Conservation (phyloP, 1,284 basidiomycete genomes). For the Fomitopsis pinicola region DNA sequence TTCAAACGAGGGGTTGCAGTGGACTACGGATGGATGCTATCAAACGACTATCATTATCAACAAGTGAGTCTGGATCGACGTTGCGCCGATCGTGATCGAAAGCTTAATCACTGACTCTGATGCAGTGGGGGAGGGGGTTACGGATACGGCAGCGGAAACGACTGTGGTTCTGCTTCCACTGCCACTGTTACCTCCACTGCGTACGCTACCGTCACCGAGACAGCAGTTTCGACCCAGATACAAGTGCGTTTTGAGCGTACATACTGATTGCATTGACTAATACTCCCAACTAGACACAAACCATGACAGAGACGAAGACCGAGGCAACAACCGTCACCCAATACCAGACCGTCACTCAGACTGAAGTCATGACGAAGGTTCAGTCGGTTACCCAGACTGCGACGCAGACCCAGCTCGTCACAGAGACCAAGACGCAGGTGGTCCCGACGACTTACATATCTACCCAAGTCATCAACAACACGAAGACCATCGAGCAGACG, state of each 20-base stretch:
- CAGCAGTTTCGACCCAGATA: slow-evolving; percentile 29
- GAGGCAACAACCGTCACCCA: slow-evolving; percentile 29
- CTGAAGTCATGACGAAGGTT: slow-evolving; percentile 21
- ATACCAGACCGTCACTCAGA: slow-evolving; percentile 14
- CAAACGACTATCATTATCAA: slow-evolving; percentile 60
- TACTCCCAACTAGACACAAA: neutral
- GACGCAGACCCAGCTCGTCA: slow-evolving; percentile 37
- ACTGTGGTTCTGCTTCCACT: slow-evolving; percentile 18
- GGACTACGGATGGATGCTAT: slow-evolving; percentile 54
- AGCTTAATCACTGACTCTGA: neutral
- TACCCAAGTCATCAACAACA: slow-evolving; percentile 56
- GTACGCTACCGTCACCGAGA: slow-evolving; percentile 33
- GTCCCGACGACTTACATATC: slow-evolving; percentile 65
- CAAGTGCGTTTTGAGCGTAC: slow-evolving; percentile 23
- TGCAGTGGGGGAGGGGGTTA: slow-evolving; percentile 9
- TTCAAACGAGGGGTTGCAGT: slow-evolving; percentile 9
- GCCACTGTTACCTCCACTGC: slow-evolving; percentile 30
- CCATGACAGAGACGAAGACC: slow-evolving; percentile 28
- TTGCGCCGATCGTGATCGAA: neutral
- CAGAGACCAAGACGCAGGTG: slow-evolving; percentile 44
- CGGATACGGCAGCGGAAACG: slow-evolving; percentile 12
- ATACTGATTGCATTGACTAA: neutral
- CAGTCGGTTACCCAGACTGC: slow-evolving; percentile 34
- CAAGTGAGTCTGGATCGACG: slow-evolving; percentile 29
- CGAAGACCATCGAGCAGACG: slow-evolving; percentile 27